Evolutionary conservation across 1,284 basidiomycete genomes (phyloP), one percentile per base, ranked within the genome.

Genomic region (Coniophora puteana): DNA sequence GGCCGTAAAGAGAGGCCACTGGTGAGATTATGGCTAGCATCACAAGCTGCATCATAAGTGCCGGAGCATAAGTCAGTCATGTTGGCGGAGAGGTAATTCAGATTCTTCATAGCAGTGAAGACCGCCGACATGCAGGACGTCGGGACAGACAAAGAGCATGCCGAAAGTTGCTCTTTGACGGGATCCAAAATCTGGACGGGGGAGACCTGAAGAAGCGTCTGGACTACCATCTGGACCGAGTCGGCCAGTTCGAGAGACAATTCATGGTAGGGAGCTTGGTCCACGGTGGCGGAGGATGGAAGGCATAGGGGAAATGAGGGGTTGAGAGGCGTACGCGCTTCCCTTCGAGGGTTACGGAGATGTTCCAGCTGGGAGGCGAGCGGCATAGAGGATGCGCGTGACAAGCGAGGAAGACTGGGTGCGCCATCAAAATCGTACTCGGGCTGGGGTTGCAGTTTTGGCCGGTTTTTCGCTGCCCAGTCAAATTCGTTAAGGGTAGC

Each of bases 81-180:
- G 58, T 93, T 88, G 11, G 88, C 87, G 1, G 88, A 88, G 52
- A 94, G 78, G 56, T 89, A 94, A 59, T 93, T 94, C 48, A 95
- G 76, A 48, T 86, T 88, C 64, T 90, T 89, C 87, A 94, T 89
- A 22, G 84, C 78, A 4, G 89, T 89, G 56, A 94, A 78, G 58
- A 95, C 74, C 17, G 89, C 88, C n/a, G 88, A 85, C 59, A 95
- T 73, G 45, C 84, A 89, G 2, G 91, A 79, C 0, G 87, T 88
- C 3, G 92, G 92, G 35, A 94, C 75, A 25, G 89, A 83, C 13
- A 94, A 64, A 0, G 90, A 78, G 59, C 89, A 93, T 21, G 88
- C 85, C 3, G 91, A 84, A 55, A 92, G 89, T 57, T 93, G 90
- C 58, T 94, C 92, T 59, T 89, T 93, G 5, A 84, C 83, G n/a